Conservation (phyloP, 306 rosid genomes). For the Fagus crenata region DNA sequence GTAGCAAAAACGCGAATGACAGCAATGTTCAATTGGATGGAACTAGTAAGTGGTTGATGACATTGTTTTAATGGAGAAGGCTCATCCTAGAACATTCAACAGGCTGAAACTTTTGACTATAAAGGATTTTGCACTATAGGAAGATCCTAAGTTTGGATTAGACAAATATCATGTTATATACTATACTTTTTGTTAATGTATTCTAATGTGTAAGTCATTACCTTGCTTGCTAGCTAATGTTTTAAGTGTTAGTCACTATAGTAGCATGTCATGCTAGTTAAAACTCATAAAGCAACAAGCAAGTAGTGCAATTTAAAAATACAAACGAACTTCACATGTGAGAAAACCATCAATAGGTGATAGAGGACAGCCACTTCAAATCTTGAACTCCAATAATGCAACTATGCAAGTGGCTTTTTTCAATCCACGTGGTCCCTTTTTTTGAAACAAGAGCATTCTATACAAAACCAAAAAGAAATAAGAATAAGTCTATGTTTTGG, state of each 20-base stretch:
- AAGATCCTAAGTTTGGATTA: not conserved
- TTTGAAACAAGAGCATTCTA: too few species aligned
- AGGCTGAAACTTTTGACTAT: conserved; percentile 2
- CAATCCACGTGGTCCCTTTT: too few species aligned
- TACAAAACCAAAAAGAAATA: not conserved
- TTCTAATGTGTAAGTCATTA: not conserved
- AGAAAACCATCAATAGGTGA: not conserved
- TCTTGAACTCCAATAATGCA: not conserved
- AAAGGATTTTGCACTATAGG: not conserved
- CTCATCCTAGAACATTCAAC: not conserved
- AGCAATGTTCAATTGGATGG: not conserved
- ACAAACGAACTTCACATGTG: not conserved
- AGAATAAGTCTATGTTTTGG: too few species aligned
- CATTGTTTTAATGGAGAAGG: not conserved
- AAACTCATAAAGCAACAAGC: not conserved
- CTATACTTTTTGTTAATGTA: not conserved
- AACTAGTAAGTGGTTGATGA: not conserved
- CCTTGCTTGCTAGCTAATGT: not conserved
- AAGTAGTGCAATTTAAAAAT: not conserved
- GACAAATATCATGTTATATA: not conserved
- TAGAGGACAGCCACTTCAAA: not conserved
- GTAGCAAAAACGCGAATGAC: conserved; percentile 8
- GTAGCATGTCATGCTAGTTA: not conserved
- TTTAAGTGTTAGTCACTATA: not conserved
- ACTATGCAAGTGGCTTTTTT: not conserved